A percentile compares a stretch with the other conserved stretches of the same genome.
Conservation (phyloP, 78 protist species). For the Dictyostelium firmibasis region DNA sequence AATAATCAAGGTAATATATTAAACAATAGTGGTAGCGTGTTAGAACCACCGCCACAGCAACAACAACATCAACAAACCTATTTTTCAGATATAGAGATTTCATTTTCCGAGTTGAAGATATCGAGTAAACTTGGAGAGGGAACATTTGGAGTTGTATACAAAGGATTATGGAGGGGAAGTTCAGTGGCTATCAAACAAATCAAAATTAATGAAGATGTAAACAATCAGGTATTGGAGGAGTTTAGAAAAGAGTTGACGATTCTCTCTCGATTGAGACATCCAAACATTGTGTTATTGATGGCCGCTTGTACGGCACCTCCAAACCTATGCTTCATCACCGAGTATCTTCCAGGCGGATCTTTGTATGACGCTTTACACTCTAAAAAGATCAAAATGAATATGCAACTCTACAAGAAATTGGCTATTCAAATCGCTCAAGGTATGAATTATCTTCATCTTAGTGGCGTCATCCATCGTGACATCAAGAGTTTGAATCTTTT, state of each 20-base stretch:
- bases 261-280: conserved; percentile 66
- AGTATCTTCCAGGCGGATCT: conserved; percentile 83
- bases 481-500: conserved; percentile 79
- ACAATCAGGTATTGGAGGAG: conserved; percentile 61
- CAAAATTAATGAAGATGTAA: conserved; percentile 55
- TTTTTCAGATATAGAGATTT: conserved; percentile 63
- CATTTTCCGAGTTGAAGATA: conserved; percentile 47
- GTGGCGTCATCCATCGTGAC: conserved; percentile 81
- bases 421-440: conserved; percentile 83
- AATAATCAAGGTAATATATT: conserved; percentile 7
- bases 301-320: conserved; percentile 83
- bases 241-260: conserved; percentile 65
- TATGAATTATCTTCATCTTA: conserved; percentile 71
- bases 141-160: conserved; percentile 72
- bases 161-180: conserved; percentile 61
- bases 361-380: conserved; percentile 78
- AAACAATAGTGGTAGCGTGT: background rate
- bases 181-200: conserved; percentile 77
- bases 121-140: conserved; percentile 66
- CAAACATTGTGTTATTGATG: conserved; percentile 81
- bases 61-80: conserved; percentile 29
- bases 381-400: conserved; percentile 50
- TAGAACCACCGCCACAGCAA: background rate
- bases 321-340: conserved; percentile 79
- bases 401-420: conserved; percentile 64